Evolutionary conservation across 345 rosid species (phyloP).

Genomic region (Syzygium grande): DNA sequence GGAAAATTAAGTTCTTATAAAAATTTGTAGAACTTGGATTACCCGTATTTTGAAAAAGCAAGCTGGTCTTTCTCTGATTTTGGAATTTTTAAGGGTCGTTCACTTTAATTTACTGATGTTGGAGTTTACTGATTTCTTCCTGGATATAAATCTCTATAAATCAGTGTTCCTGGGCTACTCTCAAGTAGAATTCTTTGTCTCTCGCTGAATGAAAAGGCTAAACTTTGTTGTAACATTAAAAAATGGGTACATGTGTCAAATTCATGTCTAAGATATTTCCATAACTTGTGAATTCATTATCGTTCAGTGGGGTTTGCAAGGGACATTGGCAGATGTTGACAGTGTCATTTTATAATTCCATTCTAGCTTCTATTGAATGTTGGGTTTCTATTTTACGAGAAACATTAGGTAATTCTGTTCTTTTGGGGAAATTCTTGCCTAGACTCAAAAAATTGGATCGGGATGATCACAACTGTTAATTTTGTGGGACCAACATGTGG

Average conservation of each 20-base stretch:
- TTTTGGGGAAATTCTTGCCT: not conserved
- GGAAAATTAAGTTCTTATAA: not conserved
- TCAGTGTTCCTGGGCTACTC: not conserved
- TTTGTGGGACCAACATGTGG: not conserved
- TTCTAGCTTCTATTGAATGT: not conserved
- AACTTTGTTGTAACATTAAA: not conserved
- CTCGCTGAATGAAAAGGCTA: not conserved
- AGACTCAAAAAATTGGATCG: not conserved
- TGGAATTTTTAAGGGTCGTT: not conserved
- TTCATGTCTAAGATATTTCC: not conserved
- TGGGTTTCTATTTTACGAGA: not conserved
- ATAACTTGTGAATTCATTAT: not conserved
- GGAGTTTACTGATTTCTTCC: not conserved
- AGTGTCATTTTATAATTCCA: not conserved
- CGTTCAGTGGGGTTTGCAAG: not conserved
- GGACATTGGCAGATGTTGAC: not conserved
- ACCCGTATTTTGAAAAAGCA: not conserved
- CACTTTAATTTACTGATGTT: not conserved
- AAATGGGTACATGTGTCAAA: not conserved
- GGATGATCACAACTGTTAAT: not conserved
- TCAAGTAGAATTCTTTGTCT: not conserved
- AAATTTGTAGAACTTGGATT: not conserved
- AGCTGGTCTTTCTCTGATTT: not conserved
- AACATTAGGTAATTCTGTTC: not conserved
- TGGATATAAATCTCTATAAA: not conserved